Conservation (phyloP, 805 yeast species). For the Wickerhamomyces chambardii region DNA sequence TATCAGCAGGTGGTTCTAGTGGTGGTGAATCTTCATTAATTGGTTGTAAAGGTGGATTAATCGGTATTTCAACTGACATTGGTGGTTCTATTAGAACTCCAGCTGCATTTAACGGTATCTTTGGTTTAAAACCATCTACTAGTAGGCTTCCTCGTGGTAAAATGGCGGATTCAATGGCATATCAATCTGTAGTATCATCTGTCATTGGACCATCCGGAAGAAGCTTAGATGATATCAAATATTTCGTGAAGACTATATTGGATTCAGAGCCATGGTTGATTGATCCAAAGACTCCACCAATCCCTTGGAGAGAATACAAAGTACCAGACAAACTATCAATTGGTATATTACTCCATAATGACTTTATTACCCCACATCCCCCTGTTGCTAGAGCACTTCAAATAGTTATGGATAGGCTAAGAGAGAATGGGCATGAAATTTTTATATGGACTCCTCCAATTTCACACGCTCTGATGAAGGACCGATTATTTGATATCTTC, state of each 20-base stretch:
- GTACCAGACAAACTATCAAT: conserved; percentile 26
- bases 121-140: conserved; percentile 1
- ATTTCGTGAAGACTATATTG: conserved; percentile 28
- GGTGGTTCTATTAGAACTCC: conserved; percentile 46
- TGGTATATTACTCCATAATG: conserved; percentile 38
- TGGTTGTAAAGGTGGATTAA: conserved; percentile 32
- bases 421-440: conserved; percentile 30
- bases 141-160: not conserved
- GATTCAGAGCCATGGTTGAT: conserved; percentile 33
- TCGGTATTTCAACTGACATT: conserved; percentile 49
- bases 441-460: conserved; percentile 31
- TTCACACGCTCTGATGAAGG: conserved; percentile 16
- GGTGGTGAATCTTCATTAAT: conserved; percentile 46
- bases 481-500: conserved; percentile 19
- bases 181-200: conserved; percentile 22
- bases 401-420: conserved; percentile 15
- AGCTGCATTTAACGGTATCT: conserved; percentile 31
- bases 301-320: conserved; percentile 35
- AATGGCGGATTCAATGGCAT: conserved; percentile 19
- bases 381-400: conserved; percentile 40
- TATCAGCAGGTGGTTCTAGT: conserved; percentile 44
- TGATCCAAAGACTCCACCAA: conserved; percentile 42
- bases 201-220: conserved; percentile 27
- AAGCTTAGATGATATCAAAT: conserved; percentile 18
- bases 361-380: conserved; percentile 41